These are phyloP conservation scores for Cyphellophora europaea DNA, from an alignment of 2,329 filamentous ascomycete species.

Conservation along the genomic window DNA sequence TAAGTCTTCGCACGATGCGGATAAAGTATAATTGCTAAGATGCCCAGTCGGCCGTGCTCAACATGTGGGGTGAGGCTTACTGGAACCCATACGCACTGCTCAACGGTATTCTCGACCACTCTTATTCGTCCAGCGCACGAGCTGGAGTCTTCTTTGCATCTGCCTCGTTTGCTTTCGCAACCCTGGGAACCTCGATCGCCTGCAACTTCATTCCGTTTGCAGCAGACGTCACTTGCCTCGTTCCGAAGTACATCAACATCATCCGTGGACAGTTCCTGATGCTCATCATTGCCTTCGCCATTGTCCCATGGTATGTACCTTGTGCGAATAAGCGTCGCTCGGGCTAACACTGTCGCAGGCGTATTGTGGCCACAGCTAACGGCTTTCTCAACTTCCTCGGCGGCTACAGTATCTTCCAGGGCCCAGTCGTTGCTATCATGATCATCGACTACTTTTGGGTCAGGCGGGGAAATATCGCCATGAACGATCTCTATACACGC, in stretches of 20 bases:
- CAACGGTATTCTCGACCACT: constrained; percentile 27
- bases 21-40: constrained; percentile 10
- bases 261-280: constrained; percentile 24
- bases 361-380: constrained; percentile 17
- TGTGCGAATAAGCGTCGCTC: background rate
- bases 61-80: constrained; percentile 27
- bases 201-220: constrained; percentile 27
- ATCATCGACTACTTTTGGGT: constrained; percentile 27
- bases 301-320: constrained; percentile 26
- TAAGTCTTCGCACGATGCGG: constrained; percentile 3
- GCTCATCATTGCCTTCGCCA: constrained; percentile 22
- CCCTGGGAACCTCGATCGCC: constrained; percentile 18
- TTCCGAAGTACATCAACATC: constrained; percentile 25
- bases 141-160: constrained; percentile 26
- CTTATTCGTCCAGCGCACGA: constrained; percentile 23
- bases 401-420: constrained; percentile 20
- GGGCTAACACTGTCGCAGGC: constrained; percentile 7
- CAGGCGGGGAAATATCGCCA: constrained; percentile 24
- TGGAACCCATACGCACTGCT: constrained; percentile 30
- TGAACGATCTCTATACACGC: constrained; percentile 23
- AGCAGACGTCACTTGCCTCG: constrained; percentile 25
- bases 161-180: constrained; percentile 17
- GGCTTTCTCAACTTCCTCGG: constrained; percentile 18
- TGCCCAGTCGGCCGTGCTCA: constrained; percentile 25
- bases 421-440: constrained; percentile 20